Conservation (phyloP, 306 rosid genomes). For the Leucaena leucocephala region DNA sequence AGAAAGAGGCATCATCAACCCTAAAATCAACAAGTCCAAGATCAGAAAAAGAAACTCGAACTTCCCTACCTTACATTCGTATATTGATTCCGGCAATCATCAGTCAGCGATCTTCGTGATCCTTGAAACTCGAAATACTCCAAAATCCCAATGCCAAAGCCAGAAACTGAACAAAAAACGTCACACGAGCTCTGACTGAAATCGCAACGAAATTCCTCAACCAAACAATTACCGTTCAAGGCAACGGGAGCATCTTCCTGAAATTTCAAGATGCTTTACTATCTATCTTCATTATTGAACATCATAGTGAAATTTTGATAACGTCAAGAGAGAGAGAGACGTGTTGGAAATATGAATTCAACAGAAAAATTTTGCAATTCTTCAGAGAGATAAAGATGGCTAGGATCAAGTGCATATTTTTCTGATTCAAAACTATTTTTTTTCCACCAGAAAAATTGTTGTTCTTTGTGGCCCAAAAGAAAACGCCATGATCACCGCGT, state of each 20-base stretch:
- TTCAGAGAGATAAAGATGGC: neutral
- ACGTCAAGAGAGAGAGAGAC: constrained; percentile 5
- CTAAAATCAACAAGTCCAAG: constrained; percentile 36
- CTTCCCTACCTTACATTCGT: neutral
- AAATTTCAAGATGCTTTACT: neutral
- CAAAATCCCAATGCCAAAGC: neutral
- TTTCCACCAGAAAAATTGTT: neutral
- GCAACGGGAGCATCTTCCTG: neutral
- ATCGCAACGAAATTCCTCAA: constrained; percentile 29
- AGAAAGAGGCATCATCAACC: constrained; percentile 41
- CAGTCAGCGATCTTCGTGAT: constrained; percentile 31
- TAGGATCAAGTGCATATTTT: neutral
- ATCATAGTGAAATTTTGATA: no score
- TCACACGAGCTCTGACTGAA: constrained; percentile 15
- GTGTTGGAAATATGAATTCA: neutral
- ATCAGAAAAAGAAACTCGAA: no score
- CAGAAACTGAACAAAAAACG: neutral
- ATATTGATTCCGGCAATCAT: constrained; percentile 23
- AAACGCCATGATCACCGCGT: no score
- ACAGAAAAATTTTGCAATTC: neutral
- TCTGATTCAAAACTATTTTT: neutral
- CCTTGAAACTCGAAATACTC: constrained; percentile 28
- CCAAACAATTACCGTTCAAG: constrained; percentile 2
- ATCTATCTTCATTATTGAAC: no score
- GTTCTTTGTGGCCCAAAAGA: neutral